Conservation (phyloP, 2,329 filamentous ascomycete genomes). For the Hirsutella thompsonii region DNA sequence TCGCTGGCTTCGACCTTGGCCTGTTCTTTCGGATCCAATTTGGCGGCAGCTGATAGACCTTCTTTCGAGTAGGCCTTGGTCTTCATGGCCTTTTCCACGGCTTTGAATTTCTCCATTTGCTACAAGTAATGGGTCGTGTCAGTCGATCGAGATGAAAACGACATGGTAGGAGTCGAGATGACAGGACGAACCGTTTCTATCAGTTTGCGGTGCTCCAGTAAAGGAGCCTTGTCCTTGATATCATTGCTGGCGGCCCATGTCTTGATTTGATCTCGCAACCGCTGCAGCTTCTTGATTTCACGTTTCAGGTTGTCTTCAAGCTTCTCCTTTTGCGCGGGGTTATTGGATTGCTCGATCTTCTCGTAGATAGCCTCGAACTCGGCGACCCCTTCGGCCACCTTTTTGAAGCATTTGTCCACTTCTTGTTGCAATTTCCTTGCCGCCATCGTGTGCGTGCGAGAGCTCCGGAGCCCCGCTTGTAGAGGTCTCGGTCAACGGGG, state of each 20-base stretch:
- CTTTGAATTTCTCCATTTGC: slow-evolving; percentile 99
- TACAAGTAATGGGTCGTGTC: slow-evolving; percentile 19
- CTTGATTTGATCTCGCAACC: slow-evolving; percentile 97
- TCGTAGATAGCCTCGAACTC: slow-evolving; percentile 95
- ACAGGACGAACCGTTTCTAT: slow-evolving; percentile 79
- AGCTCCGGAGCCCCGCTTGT: background rate
- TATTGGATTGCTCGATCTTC: slow-evolving; percentile 88
- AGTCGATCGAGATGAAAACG: background rate
- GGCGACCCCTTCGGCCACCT: slow-evolving; percentile 82
- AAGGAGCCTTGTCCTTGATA: slow-evolving; percentile 96
- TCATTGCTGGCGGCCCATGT: slow-evolving; percentile 98
- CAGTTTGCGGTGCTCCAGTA: slow-evolving; percentile 85
- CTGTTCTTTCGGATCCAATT: slow-evolving; percentile 94
- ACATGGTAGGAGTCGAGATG: background rate
- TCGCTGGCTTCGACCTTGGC: slow-evolving; percentile 82
- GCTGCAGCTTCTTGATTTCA: slow-evolving; percentile 99
- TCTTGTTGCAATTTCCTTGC: slow-evolving; percentile 94
- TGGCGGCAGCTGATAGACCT: slow-evolving; percentile 78
- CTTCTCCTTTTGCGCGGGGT: slow-evolving; percentile 94
- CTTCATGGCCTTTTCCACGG: slow-evolving; percentile 99
- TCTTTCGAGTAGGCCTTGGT: slow-evolving; percentile 99
- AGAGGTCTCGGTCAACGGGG: background rate
- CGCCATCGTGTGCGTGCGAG: slow-evolving; percentile 53
- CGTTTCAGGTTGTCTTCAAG: slow-evolving; percentile 95
- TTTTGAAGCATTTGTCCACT: slow-evolving; percentile 99